Percentiles rank a stretch among this genome's conserved stretches.
Conservation (phyloP, 108 stramenopile genomes). For the Phaeodactylum tricornutum region DNA sequence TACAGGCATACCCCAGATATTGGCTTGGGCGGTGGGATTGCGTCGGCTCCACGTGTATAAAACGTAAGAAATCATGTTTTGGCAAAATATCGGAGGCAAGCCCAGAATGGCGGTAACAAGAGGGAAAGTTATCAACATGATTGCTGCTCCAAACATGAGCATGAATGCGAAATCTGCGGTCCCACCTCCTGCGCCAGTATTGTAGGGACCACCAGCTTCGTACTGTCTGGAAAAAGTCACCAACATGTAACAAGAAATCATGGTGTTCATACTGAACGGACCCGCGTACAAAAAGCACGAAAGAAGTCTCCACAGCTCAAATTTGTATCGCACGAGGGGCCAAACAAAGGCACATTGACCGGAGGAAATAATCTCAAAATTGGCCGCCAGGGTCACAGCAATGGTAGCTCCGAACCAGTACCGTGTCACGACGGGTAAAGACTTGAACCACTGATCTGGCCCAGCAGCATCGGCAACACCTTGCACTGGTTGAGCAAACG, state of each 20-base stretch:
- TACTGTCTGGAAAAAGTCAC: conserved; percentile 56
- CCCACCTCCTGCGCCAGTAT: conserved; percentile 77
- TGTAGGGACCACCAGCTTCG: conserved; percentile 72
- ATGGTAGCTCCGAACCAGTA: conserved; percentile 71
- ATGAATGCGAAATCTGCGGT: conserved; percentile 57
- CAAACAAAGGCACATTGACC: conserved; percentile 48
- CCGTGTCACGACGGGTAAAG: conserved; percentile 71
- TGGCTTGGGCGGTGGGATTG: conserved; percentile 62
- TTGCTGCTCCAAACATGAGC: conserved; percentile 41
- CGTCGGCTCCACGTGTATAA: conserved; percentile 81
- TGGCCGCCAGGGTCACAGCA: conserved; percentile 46
- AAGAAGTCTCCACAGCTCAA: conserved; percentile 75
- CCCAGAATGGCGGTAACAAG: conserved; percentile 24
- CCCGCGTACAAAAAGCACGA: conserved; percentile 71
- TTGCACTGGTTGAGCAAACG: not conserved
- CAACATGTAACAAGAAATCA: conserved; percentile 65
- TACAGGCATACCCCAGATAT: conserved; percentile 83
- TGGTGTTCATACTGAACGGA: conserved; percentile 50
- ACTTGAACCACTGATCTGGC: conserved; percentile 64
- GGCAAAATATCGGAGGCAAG: conserved; percentile 43
- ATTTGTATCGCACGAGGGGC: conserved; percentile 33
- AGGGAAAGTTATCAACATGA: conserved; percentile 54
- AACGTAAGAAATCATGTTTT: conserved; percentile 67
- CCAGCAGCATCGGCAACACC: conserved; percentile 14
- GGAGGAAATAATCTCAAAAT: conserved; percentile 53